Evolutionary conservation across 108 stramenopile species (phyloP).

Genomic region (Seminavis robusta): DNA sequence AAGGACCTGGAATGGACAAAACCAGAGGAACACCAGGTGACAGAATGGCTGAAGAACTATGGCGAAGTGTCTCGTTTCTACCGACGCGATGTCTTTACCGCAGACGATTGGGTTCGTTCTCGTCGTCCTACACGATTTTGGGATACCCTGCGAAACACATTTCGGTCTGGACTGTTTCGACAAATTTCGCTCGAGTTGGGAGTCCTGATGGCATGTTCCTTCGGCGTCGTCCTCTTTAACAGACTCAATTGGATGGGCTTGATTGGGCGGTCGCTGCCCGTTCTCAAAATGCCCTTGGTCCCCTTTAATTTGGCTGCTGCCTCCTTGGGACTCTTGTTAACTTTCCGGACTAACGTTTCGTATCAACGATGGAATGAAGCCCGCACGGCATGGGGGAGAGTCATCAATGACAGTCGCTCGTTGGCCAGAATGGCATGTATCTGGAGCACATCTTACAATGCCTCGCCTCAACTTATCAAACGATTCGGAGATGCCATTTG

Average conservation of each 20-base stretch:
- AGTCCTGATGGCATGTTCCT: slow-evolving; percentile 11
- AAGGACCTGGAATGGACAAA: no score
- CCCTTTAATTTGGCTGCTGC: slow-evolving; percentile 60
- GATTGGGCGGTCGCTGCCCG: slow-evolving; percentile 13
- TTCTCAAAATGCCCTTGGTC: slow-evolving; percentile 39
- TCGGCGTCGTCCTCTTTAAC: slow-evolving; percentile 9
- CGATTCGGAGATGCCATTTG: slow-evolving; percentile 39
- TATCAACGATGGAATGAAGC: slow-evolving; percentile 63
- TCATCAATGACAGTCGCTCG: slow-evolving; percentile 42
- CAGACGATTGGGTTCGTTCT: slow-evolving; percentile 44
- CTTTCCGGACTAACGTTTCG: slow-evolving; percentile 67
- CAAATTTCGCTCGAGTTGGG: slow-evolving; percentile 29
- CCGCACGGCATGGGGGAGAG: slow-evolving; percentile 49
- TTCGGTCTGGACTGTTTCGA: slow-evolving; percentile 37
- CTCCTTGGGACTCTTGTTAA: slow-evolving; percentile 59
- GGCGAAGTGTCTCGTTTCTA: slow-evolving; percentile 37
- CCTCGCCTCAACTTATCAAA: neutral
- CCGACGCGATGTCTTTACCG: slow-evolving; percentile 34
- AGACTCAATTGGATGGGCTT: slow-evolving; percentile 2
- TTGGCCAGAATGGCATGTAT: slow-evolving; percentile 48
- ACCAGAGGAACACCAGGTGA: no score
- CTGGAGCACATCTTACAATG: slow-evolving; percentile 15
- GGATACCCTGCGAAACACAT: slow-evolving; percentile 28
- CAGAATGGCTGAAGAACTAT: no score
- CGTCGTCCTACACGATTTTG: slow-evolving; percentile 25